phyloP scores from a whole-genome alignment of 2,329 filamentous ascomycete species.

The Claviceps spartinae region DNA sequence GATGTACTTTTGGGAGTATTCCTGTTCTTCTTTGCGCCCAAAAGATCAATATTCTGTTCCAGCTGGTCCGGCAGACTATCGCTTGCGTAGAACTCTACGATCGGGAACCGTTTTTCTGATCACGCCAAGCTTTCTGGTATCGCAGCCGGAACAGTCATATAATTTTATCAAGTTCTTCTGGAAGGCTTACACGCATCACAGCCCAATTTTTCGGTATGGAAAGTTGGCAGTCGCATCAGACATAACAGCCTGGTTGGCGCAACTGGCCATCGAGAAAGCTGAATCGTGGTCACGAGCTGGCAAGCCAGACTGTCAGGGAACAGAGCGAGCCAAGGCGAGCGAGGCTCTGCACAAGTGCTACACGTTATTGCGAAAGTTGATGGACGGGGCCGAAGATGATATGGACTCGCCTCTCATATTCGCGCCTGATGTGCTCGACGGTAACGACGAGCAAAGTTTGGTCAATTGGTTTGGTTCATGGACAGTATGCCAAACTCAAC shows the following conservation, averaged over 20 bases:
- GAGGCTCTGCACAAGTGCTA: constrained; percentile 13
- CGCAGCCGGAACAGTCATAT: constrained; percentile 21
- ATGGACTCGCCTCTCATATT: constrained; percentile 25
- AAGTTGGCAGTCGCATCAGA: constrained; percentile 18
- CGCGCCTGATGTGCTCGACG: constrained; percentile 34
- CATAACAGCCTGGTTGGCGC: constrained; percentile 17
- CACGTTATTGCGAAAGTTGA: constrained; percentile 10
- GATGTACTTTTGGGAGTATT: constrained; percentile 27
- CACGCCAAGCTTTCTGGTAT: constrained; percentile 28
- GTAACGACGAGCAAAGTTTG: constrained; percentile 47
- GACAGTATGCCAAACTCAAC: constrained; percentile 34
- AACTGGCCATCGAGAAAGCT: constrained; percentile 14
- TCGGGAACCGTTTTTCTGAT: constrained; percentile 23
- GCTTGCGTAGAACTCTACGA: constrained; percentile 17
- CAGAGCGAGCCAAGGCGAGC: constrained; percentile 5
- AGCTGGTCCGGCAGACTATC: constrained; percentile 9
- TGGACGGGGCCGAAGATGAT: constrained; percentile 7
- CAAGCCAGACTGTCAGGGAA: background rate
- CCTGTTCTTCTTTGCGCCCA: constrained; percentile 1
- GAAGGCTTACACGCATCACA: constrained; percentile 10
- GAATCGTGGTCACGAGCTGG: background rate
- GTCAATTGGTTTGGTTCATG: constrained; percentile 51
- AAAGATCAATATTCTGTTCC: background rate
- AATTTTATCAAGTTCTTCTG: constrained; percentile 24
- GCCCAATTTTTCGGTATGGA: constrained; percentile 6